A percentile compares a stretch with the other conserved stretches of the same genome.
Evolutionary conservation across 2,329 filamentous ascomycete genomes (phyloP).

Genomic region (Chalara sp.): DNA sequence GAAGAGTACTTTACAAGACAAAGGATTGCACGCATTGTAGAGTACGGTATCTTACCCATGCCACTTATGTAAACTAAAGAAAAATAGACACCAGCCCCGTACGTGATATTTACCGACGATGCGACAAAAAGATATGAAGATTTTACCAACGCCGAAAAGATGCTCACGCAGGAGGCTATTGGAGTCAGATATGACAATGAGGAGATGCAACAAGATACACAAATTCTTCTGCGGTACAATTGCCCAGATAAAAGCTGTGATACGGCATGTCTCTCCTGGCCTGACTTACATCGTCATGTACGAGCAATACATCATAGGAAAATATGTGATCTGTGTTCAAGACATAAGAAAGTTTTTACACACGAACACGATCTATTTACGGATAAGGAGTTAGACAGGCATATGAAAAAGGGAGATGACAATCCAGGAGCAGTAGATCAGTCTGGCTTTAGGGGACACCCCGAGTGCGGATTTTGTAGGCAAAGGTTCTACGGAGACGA

Average conservation of each 20-base stretch:
- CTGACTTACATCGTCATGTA: constrained; percentile 75
- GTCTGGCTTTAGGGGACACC: constrained; percentile 93
- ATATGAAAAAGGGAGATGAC: constrained; percentile 88
- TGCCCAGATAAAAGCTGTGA: constrained; percentile 83
- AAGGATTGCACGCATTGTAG: constrained; percentile 96
- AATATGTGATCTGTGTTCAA: constrained; percentile 85
- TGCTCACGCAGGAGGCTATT: constrained; percentile 73
- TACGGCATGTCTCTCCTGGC: constrained; percentile 77
- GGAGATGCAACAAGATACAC: constrained; percentile 86
- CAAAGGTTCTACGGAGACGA: constrained; percentile 93
- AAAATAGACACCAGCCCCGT: constrained; percentile 57
- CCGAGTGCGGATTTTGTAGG: constrained; percentile 87
- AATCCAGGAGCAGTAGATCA: constrained; percentile 84
- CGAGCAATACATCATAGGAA: constrained; percentile 75
- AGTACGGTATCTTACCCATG: constrained; percentile 43
- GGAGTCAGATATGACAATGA: constrained; percentile 87
- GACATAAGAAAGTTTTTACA: constrained; percentile 97
- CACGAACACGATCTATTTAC: constrained; percentile 95
- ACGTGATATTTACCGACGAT: constrained; percentile 90
- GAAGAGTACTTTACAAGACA: constrained; percentile 92
- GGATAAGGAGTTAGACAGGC: constrained; percentile 69
- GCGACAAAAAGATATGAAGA: constrained; percentile 76
- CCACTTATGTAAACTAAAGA: constrained; percentile 27
- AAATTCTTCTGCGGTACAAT: constrained; percentile 85
- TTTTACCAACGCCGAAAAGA: constrained; percentile 68